A percentile compares a stretch with the other conserved stretches of the same genome.
Evolutionary conservation across 2,329 filamentous ascomycete genomes (phyloP).

Genomic region (Diaporthe vexans): DNA sequence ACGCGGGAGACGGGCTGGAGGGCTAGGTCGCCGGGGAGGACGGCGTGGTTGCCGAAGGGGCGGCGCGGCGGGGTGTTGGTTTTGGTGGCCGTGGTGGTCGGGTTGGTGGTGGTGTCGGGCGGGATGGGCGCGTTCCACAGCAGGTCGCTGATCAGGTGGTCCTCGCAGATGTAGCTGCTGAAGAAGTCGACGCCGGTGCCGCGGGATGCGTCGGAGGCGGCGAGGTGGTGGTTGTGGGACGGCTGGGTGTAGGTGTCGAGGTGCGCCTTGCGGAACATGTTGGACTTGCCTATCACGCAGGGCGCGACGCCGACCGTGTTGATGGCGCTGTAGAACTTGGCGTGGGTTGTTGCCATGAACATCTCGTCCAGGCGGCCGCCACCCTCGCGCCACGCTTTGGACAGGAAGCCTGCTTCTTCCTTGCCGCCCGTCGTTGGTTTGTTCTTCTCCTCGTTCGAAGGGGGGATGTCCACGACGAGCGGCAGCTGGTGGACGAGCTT

Average conservation of each 20-base stretch:
- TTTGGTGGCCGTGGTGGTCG: too few relatives aligned
- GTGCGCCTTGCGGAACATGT: constrained; percentile 97
- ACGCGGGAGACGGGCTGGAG: constrained; percentile 91
- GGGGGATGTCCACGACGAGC: constrained; percentile 82
- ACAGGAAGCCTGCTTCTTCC: background rate
- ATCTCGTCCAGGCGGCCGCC: constrained; percentile 93
- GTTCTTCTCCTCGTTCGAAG: constrained; percentile 34
- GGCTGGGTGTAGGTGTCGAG: constrained; percentile 79
- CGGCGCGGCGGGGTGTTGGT: constrained; percentile 43
- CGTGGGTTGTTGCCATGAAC: constrained; percentile 93
- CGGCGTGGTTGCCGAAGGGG: constrained; percentile 81
- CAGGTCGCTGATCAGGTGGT: constrained; percentile 93
- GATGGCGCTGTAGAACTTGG: constrained; percentile 98
- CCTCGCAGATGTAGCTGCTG: constrained; percentile 96
- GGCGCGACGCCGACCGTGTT: constrained; percentile 92
- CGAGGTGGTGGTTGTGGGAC: constrained; percentile 58
- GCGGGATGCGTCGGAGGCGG: constrained; percentile 55
- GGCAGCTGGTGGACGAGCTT: constrained; percentile 98
- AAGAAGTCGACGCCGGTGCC: constrained; percentile 89
- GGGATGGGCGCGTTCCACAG: constrained; percentile 82
- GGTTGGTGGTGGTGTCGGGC: background rate
- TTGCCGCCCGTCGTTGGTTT: constrained; percentile 4
- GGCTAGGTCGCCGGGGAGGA: constrained; percentile 87
- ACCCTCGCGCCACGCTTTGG: constrained; percentile 57
- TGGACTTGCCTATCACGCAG: constrained; percentile 96